Evolutionary conservation across 768 basidiomycete species (phyloP).

Genomic region (Lactifluus piperatus): DNA sequence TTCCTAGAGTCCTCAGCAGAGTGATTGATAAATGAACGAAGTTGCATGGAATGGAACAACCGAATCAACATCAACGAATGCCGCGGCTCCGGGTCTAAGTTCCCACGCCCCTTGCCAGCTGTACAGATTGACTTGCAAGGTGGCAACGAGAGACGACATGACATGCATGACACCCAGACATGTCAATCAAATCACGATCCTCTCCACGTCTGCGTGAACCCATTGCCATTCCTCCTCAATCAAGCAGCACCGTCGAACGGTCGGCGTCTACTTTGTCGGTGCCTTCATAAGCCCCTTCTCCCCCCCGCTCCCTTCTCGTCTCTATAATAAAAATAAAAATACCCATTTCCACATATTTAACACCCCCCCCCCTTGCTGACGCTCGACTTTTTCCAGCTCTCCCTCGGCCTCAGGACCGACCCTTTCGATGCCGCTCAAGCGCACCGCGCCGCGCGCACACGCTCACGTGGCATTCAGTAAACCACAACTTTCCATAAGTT

Average conservation of each 20-base stretch:
- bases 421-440: constrained; percentile 96
- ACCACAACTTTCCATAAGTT: constrained; percentile 4
- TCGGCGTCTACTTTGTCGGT: constrained; percentile 88
- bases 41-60: too few species aligned
- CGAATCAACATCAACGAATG: too few species aligned
- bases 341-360: neutral
- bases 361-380: neutral
- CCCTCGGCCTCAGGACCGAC: constrained; percentile 92
- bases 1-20: too few species aligned
- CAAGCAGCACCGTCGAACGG: constrained; percentile 67
- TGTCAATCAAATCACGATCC: constrained; percentile 81
- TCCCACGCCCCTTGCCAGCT: neutral
- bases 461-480: neutral
- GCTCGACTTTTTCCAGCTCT: constrained; percentile 60
- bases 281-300: constrained; percentile 69
- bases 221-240: constrained; percentile 55
- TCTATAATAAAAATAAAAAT: too few species aligned
- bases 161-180: too few species aligned
- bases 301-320: constrained; percentile 7
- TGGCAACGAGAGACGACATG: neutral
- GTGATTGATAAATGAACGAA: too few species aligned
- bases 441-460: too few species aligned
- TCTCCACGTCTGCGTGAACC: constrained; percentile 78
- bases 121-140: too few species aligned
- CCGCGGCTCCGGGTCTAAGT: too few species aligned